Base-by-base conservation (phyloP, 345 rosid genomes). In the Eutrema heterophyllum region DNA sequence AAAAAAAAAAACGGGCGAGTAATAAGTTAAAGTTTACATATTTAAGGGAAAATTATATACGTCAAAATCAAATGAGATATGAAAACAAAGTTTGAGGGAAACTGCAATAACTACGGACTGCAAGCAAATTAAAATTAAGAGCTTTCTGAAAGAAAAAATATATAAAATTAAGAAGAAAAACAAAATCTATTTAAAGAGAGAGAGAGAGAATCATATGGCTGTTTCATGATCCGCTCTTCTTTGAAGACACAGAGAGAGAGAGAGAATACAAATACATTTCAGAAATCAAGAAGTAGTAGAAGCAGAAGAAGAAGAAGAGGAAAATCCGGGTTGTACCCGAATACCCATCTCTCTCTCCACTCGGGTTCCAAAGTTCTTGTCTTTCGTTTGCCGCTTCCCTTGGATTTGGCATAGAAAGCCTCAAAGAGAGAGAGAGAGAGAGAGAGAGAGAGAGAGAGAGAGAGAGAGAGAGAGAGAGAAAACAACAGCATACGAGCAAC, bases 321-420 rank as follows among this genome's bases (percentile, higher is more conserved):
- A 49, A 67, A 74, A 61, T 54, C 77, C 80, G 83, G 83, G 82
- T 53, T 45, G 64, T 70, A 66, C 64, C 84, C 78, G 72, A 80
- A 61, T 64, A 76, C 72, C 78, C 68, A 74, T 78, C 70, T 78
- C 60, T 27, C 18, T 27, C 18, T 39, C 50, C 54, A 58, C 59
- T 75, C 63, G 54, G 61, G 55, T 64, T 68, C 64, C 71, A 44
- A 73, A 58, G 79, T 12, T 30, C 2, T 59, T 67, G 54, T 59
- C 78, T 33, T 54, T 33, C 57, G 5, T 36, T 45, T 56, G 52
- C 40, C 57, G 32, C 54, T 73, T 9, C 59, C 39, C 48, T 73
- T 72, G 33, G 69, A 61, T 71, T 61, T 71, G 77, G 45, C 62
- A 26, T 69, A 4, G 69, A 72, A 12, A 61, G 50, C 39, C 52